phyloP scores from a whole-genome alignment of 1,284 basidiomycete genomes.

The Puccinia hordei region DNA sequence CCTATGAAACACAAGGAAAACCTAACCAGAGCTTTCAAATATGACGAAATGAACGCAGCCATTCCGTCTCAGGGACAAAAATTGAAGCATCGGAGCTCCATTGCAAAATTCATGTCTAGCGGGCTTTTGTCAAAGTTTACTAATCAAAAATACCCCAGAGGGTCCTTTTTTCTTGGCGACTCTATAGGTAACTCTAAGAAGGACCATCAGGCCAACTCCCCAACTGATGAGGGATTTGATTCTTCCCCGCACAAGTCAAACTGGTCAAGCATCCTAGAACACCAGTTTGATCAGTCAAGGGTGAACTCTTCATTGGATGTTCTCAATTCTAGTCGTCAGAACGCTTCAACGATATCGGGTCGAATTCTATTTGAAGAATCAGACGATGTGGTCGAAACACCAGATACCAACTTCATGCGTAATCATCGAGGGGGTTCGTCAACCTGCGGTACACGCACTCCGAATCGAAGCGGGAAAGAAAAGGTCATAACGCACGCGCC shows the following conservation, averaged over 20 bases:
- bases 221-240: conserved; percentile 1
- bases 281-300: neutral
- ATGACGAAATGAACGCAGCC: too few species aligned
- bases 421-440: neutral
- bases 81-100: neutral
- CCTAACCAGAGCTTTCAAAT: too few species aligned
- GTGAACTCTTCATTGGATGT: neutral
- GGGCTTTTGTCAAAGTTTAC: conserved; percentile 4
- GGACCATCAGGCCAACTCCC: neutral
- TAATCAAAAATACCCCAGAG: neutral
- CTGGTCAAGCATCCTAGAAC: neutral
- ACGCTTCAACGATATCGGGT: neutral
- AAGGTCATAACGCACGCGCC: neutral
- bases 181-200: neutral
- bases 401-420: neutral
- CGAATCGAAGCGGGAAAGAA: neutral
- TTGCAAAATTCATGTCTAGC: neutral
- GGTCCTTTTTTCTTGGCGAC: neutral
- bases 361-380: conserved; percentile 28
- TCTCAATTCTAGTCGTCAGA: neutral
- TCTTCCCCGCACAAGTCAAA: neutral
- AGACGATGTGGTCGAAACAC: neutral
- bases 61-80: neutral
- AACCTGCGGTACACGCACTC: neutral
- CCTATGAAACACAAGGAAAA: neutral